These are phyloP conservation scores for Xanthoconium stramineum DNA, from an alignment of 768 basidiomycete genomes.

Conservation along the genomic window DNA sequence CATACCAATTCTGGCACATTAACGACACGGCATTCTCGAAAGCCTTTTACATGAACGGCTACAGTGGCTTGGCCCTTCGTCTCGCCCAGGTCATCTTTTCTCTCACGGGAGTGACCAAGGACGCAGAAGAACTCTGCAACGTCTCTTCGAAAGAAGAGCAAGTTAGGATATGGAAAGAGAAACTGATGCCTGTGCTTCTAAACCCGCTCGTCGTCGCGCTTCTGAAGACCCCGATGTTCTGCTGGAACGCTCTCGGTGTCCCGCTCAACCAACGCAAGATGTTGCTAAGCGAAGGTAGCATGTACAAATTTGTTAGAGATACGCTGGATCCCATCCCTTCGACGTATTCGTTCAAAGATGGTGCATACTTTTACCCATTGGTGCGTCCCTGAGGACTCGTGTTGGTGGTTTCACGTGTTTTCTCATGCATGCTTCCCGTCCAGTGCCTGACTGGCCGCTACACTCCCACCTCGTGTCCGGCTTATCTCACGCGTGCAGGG, in stretches of 20 bases:
- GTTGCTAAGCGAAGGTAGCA: constrained; percentile 49
- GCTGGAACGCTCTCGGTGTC: constrained; percentile 80
- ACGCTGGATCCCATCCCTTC: constrained; percentile 50
- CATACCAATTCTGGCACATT: constrained; percentile 75
- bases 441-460: constrained; percentile 50
- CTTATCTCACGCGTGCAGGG: constrained; percentile 60
- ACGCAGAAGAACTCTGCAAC: constrained; percentile 54
- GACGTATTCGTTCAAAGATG: constrained; percentile 53
- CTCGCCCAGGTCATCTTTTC: constrained; percentile 56
- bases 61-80: constrained; percentile 65
- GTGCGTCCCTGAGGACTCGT: constrained; percentile 27
- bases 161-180: constrained; percentile 56
- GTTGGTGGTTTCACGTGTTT: background rate
- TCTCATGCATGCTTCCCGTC: constrained; percentile 5
- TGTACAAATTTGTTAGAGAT: constrained; percentile 49
- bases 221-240: constrained; percentile 46
- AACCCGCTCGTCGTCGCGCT: constrained; percentile 52
- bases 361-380: constrained; percentile 63
- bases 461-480: constrained; percentile 55
- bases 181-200: constrained; percentile 59
- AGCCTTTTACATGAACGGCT: constrained; percentile 68
- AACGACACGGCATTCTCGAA: constrained; percentile 47
- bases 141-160: constrained; percentile 57
- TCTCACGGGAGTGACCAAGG: constrained; percentile 54
- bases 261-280: constrained; percentile 66